Conservation (phyloP, 805 yeast genomes). For the Ogataea polymorpha region DNA sequence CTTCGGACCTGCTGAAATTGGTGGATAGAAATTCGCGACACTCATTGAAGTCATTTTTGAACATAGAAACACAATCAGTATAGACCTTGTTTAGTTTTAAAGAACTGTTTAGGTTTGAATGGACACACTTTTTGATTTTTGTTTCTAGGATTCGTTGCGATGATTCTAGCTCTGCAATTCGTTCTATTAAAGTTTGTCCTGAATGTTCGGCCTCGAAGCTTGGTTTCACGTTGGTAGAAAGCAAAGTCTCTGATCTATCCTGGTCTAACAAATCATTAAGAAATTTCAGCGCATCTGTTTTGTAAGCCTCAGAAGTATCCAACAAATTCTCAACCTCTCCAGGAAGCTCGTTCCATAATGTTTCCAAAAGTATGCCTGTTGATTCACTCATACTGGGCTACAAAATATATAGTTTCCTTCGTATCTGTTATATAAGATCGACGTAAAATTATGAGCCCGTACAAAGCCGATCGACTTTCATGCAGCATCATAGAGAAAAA, state of each 20-base stretch:
- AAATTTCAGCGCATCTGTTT: slow-evolving; percentile 33
- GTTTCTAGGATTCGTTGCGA: slow-evolving; percentile 46
- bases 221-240: slow-evolving; percentile 26
- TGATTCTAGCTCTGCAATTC: slow-evolving; percentile 70
- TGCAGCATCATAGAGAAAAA: slow-evolving; percentile 5
- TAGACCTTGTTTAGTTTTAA: slow-evolving; percentile 35
- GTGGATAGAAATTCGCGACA: slow-evolving; percentile 32
- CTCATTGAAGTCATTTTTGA: slow-evolving; percentile 32
- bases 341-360: slow-evolving; percentile 31
- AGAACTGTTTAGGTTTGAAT: slow-evolving; percentile 43
- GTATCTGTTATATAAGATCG: background rate
- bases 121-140: slow-evolving; percentile 40
- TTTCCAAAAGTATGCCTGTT: slow-evolving; percentile 35
- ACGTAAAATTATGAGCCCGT: slow-evolving; percentile 9
- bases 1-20: slow-evolving; percentile 28
- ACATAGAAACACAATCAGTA: slow-evolving; percentile 34
- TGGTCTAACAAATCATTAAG: slow-evolving; percentile 37
- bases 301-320: slow-evolving; percentile 31
- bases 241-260: slow-evolving; percentile 39
- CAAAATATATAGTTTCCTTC: background rate
- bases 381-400: slow-evolving; percentile 1
- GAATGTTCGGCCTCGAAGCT: slow-evolving; percentile 20
- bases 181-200: slow-evolving; percentile 51
- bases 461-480: slow-evolving; percentile 9
- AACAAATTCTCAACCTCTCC: slow-evolving; percentile 24